Percentiles rank a stretch among this genome's conserved stretches.
Conservation (phyloP, 441 rosid genomes). For the Adansonia grandidieri region DNA sequence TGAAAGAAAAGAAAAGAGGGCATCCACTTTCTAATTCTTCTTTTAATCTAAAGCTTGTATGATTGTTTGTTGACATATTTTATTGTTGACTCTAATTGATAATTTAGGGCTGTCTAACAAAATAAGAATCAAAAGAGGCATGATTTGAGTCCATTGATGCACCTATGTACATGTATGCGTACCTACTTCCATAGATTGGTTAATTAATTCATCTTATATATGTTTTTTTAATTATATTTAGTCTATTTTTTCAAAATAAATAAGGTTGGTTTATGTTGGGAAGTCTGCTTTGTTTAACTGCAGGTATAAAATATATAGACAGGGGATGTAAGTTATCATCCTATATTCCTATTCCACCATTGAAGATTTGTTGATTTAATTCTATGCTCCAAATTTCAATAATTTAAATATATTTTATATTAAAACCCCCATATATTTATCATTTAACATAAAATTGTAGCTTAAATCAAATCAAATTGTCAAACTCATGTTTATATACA, state of each 20-base stretch:
- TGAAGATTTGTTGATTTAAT: not conserved
- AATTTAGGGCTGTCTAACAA: constrained; percentile 9
- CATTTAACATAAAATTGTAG: too few species aligned
- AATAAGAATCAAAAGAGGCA: not conserved
- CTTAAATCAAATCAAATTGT: too few species aligned
- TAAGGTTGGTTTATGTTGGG: not conserved
- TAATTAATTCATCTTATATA: too few species aligned
- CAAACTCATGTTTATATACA: too few species aligned
- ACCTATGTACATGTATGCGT: too few species aligned
- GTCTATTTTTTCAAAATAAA: not conserved
- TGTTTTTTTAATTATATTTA: too few species aligned
- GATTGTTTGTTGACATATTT: not conserved
- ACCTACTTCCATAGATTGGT: not conserved
- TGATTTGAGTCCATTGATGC: not conserved
- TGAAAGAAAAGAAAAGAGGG: not conserved
- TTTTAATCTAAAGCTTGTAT: not conserved
- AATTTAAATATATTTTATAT: too few species aligned
- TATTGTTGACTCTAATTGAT: constrained; percentile 11
- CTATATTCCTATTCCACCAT: too few species aligned
- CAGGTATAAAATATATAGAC: not conserved
- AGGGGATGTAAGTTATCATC: too few species aligned
- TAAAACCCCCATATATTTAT: too few species aligned
- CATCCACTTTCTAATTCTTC: not conserved
- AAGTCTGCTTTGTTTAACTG: not conserved
- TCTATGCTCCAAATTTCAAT: not conserved